Conservation (phyloP, 495 filamentous ascomycete species). For the Astrothelium subdiscretum region DNA sequence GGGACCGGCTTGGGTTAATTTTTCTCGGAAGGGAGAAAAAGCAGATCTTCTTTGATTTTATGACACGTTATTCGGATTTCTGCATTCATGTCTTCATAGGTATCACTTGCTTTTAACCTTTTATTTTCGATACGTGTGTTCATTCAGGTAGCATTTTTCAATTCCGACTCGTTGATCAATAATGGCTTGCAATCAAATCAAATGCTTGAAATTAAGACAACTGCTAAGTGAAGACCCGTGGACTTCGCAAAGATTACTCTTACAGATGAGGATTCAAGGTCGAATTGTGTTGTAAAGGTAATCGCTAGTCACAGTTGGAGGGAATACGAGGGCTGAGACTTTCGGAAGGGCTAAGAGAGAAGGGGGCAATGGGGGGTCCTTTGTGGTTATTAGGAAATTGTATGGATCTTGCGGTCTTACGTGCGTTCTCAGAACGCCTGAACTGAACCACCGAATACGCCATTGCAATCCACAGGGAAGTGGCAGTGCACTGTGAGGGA, state of each 20-base stretch:
- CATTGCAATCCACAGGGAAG: too few species aligned
- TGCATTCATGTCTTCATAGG: neutral
- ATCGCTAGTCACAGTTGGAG: too few species aligned
- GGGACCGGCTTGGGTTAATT: neutral
- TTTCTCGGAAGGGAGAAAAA: neutral
- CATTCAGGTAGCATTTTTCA: neutral
- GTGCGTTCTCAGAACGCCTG: neutral
- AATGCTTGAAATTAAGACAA: too few species aligned
- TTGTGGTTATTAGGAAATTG: neutral
- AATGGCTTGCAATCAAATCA: neutral
- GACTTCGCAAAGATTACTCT: too few species aligned
- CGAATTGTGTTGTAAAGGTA: too few species aligned
- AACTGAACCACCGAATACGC: too few species aligned
- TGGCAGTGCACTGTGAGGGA: too few species aligned
- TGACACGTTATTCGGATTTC: neutral
- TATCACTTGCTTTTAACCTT: neutral
- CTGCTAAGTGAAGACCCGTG: too few species aligned
- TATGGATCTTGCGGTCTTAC: neutral
- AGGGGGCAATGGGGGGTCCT: too few species aligned
- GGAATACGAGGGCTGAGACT: too few species aligned
- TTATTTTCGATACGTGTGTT: neutral
- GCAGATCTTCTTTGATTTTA: neutral
- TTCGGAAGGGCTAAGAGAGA: too few species aligned
- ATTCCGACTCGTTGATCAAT: neutral
- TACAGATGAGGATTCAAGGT: too few species aligned